Evolutionary conservation across 1,284 basidiomycete genomes (phyloP), one percentile per base, ranked within the genome.

Genomic region (Sporisorium graminicola): DNA sequence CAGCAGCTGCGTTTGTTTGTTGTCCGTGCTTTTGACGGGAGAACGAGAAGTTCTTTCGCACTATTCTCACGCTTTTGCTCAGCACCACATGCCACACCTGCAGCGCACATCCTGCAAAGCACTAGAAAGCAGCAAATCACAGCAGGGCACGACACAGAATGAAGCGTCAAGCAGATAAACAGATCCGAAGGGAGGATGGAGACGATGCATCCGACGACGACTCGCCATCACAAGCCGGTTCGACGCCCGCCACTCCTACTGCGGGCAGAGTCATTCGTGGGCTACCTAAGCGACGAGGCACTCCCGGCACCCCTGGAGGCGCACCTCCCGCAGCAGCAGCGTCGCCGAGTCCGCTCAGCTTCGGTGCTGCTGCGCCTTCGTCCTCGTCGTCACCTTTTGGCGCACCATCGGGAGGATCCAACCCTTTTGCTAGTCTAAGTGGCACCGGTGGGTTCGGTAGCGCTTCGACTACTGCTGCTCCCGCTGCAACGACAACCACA

Each of bases 121-220:
- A 31, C 29, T 31, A 10, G 5, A 5, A 10, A 31, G 29, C 35
- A n/a, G n/a, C n/a, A n/a, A n/a, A n/a, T n/a, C n/a, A n/a, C n/a
- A n/a, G 35, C 44, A 22, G 6, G 24, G 24, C 20, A 14, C 22
- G 22, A n/a, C 50, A 35, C n/a, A 51, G 5, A 56, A 16, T 76
- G 74, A 76, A 76, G 62, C 64, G 74, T 2, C 74, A 76, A 65
- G 74, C 74, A 46, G 74, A 76, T 18, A 76, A 72, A 22, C 74
- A 76, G 35, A 72, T 76, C 18, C 60, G 74, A 8, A 37, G 74
- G 16, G 74, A 76, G 37, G 74, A 76, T 22, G 74, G 74, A 14
- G 74, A 72, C 31, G 74, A 68, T 14, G 67, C 42, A 22, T 61
- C 61, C 27, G 74, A 72, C 40, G 74, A 72, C 52, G 74, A 71